A percentile compares a stretch with the other conserved stretches of the same genome.
These are phyloP conservation scores for Sporobolomyces pararoseus DNA, from an alignment of 768 basidiomycete genomes.

Conservation along the genomic window DNA sequence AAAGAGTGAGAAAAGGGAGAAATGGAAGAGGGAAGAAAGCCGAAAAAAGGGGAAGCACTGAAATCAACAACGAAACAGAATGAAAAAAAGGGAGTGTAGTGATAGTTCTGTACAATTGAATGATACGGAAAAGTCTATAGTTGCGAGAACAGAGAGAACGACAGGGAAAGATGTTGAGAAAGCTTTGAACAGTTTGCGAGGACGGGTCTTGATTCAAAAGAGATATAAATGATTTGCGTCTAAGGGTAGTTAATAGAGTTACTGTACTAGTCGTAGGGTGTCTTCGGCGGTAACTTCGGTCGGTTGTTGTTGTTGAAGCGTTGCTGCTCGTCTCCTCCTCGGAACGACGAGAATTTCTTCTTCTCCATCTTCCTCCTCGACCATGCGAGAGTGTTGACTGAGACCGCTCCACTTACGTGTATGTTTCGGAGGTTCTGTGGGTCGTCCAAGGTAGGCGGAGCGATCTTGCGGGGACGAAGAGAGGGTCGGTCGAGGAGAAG, in stretches of 20 bases:
- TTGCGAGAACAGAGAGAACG: no score
- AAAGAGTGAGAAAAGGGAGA: background rate
- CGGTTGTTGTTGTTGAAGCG: constrained; percentile 9
- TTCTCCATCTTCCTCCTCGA: constrained; percentile 18
- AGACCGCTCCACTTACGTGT: constrained; percentile 14
- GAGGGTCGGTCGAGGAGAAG: background rate
- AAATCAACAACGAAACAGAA: background rate
- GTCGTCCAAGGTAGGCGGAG: background rate
- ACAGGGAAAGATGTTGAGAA: no score
- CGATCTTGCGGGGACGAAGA: background rate
- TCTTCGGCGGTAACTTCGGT: no score
- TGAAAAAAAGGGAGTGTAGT: background rate
- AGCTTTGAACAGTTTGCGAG: no score
- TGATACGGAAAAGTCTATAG: no score
- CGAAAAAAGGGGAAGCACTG: background rate
- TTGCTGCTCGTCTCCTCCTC: constrained; percentile 21
- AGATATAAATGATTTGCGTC: background rate
- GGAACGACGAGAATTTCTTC: constrained; percentile 34
- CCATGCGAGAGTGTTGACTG: background rate
- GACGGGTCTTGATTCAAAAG: background rate
- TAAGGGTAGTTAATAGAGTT: no score
- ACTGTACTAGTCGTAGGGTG: no score
- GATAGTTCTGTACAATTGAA: background rate
- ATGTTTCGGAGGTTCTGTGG: constrained; percentile 2
- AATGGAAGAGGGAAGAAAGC: background rate